These are phyloP conservation scores for Peribolospora kevripleyi DNA, from an alignment of 768 basidiomycete genomes.

Conservation along the genomic window DNA sequence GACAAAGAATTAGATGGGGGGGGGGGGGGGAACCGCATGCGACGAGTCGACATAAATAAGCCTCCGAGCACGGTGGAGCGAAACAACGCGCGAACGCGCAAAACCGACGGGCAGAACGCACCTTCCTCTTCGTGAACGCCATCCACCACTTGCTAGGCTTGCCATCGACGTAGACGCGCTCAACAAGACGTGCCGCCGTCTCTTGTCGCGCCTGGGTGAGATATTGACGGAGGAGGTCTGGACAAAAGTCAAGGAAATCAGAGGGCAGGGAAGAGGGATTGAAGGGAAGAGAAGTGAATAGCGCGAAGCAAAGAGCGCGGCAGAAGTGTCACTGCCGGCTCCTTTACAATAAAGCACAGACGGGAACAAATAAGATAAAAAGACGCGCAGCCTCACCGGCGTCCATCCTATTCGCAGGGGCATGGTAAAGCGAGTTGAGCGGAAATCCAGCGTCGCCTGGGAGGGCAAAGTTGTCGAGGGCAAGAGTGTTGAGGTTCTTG, in stretches of 20 bases:
- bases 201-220: constrained; percentile 83
- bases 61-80: neutral
- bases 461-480: constrained; percentile 77
- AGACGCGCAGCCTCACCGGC: constrained; percentile 33
- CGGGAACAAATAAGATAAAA: neutral
- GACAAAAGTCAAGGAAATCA: neutral
- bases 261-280: neutral
- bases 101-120: neutral
- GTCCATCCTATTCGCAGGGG: constrained; percentile 49
- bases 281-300: neutral
- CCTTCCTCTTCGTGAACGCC: constrained; percentile 83
- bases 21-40: neutral
- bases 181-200: constrained; percentile 58
- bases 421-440: constrained; percentile 71
- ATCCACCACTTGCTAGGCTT: constrained; percentile 99
- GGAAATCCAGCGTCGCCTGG: constrained; percentile 92
- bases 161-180: constrained; percentile 64
- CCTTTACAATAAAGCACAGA: neutral
- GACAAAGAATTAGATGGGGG: too few relatives aligned
- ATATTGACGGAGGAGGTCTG: constrained; percentile 76
- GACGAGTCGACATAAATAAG: neutral
- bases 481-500: constrained; percentile 69
- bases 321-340: neutral
- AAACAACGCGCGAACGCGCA: neutral
- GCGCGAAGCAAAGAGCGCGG: neutral